phyloP scores from a whole-genome alignment of 2,329 filamentous ascomycete genomes.

The Fusarium annulatum region DNA sequence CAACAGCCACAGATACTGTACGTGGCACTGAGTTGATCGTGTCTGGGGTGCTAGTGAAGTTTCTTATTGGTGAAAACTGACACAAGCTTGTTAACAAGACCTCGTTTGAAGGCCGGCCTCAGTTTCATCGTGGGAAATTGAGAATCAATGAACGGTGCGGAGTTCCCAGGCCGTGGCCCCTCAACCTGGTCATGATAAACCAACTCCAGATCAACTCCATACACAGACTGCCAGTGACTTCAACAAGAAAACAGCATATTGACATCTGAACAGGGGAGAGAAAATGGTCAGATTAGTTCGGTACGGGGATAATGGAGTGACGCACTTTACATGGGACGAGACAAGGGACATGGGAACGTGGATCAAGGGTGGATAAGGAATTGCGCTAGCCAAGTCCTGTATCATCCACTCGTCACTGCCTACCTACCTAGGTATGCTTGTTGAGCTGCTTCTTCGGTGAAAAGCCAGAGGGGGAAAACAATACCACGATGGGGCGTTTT shows the following conservation, averaged over 20 bases:
- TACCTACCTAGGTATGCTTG: neutral
- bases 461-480: neutral
- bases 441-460: slow-evolving; percentile 14
- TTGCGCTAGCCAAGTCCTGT: slow-evolving; percentile 21
- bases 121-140: slow-evolving; percentile 31
- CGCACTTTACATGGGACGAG: slow-evolving; percentile 34
- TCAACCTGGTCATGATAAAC: neutral
- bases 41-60: slow-evolving; percentile 22
- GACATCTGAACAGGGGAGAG: slow-evolving; percentile 6
- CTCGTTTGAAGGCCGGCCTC: slow-evolving; percentile 19
- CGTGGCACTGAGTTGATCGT: neutral
- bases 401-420: slow-evolving; percentile 15
- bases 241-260: slow-evolving; percentile 3
- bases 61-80: slow-evolving; percentile 38
- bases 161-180: neutral
- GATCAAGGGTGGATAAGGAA: slow-evolving; percentile 7
- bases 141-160: slow-evolving; percentile 19
- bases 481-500: neutral
- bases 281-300: slow-evolving; percentile 29
- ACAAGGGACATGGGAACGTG: slow-evolving; percentile 20
- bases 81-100: slow-evolving; percentile 21
- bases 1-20: neutral
- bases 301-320: slow-evolving; percentile 29
- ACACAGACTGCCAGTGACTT: slow-evolving; percentile 4
- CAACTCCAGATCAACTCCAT: slow-evolving; percentile 15